phyloP scores from a whole-genome alignment of 164 flowering plant genomes.

The Kalanchoe fedtschenkoi region DNA sequence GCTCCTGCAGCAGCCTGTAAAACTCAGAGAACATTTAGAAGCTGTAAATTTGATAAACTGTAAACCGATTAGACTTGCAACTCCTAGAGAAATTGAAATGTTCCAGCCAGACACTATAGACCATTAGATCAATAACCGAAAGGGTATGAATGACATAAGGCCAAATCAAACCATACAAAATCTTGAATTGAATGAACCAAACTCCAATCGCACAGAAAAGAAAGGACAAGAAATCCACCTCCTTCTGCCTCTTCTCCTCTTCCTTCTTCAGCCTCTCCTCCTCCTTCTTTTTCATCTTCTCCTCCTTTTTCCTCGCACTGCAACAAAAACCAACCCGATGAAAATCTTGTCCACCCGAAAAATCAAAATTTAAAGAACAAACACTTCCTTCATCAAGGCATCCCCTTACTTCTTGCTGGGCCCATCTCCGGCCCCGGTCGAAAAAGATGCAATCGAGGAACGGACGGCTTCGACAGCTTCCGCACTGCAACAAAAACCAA shows the following conservation, averaged over 20 bases:
- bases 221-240: slow-evolving; percentile 19
- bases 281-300: slow-evolving; percentile 50
- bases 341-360: background rate
- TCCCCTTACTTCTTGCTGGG: background rate
- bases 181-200: background rate
- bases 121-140: too few relatives aligned
- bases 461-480: too few relatives aligned
- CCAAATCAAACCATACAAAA: background rate
- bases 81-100: too few relatives aligned
- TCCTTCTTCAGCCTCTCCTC: slow-evolving; percentile 52
- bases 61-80: too few relatives aligned
- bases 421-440: background rate
- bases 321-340: background rate
- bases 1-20: slow-evolving; percentile 41
- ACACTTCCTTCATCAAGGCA: background rate
- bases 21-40: background rate
- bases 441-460: too few relatives aligned
- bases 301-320: slow-evolving; percentile 50
- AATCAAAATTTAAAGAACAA: background rate
- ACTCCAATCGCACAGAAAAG: background rate
- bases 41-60: too few relatives aligned
- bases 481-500: too few relatives aligned
- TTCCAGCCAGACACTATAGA: too few relatives aligned
- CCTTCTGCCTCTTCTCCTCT: slow-evolving; percentile 37
- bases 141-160: too few relatives aligned